Evolutionary conservation across 1,139 yeast species (phyloP), one percentile per base, ranked within the genome.

Genomic region (Nakaseomyces glabratus): DNA sequence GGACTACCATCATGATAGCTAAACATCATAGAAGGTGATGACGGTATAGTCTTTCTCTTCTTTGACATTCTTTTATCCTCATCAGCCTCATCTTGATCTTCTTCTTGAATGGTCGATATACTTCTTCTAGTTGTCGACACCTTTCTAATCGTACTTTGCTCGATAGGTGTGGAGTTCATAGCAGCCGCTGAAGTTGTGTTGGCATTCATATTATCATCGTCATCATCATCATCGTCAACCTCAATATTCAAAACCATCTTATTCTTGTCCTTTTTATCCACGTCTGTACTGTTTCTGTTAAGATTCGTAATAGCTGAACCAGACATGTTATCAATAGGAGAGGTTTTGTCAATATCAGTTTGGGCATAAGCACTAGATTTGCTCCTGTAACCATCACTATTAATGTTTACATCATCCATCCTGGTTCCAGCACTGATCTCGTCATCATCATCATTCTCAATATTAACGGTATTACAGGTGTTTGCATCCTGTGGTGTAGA

Each of bases 401-500:
- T 24, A 6, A 19, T n/a, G 2, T 30, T 18, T n/a, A 9, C 13
- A 11, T 8, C 9, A 31, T 13, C 17, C 9, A 21, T 16, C 11
- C 20, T 33, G 10, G 37, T 41, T 11, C 28, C 34, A 13, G 26
- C 28, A 11, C 35, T 28, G 11, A 36, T 35, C 13, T 25, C 29
- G 11, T 31, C 34, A 23, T 43, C 42, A 13, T 48, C 51, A 18
- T 49, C 58, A 32, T 55, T 57, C 26, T 52, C 57, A 22, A 60
- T 52, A n/a, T 59, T 55, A 14, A 58, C 39, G 2, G 63, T 58
- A 35, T 58, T 58, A 34, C 63, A 57, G 1, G 71, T 65, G 23
- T 65, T 63, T 9, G 60, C 51, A 46, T 66, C 70, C 24, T 56
- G 61, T 30, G 72, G 71, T 2, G 72, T 63, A 28, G 41, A 38